A percentile compares a stretch with the other conserved stretches of the same genome.
Conservation (phyloP, 2,329 filamentous ascomycete species). For the Aspergillus sp. region DNA sequence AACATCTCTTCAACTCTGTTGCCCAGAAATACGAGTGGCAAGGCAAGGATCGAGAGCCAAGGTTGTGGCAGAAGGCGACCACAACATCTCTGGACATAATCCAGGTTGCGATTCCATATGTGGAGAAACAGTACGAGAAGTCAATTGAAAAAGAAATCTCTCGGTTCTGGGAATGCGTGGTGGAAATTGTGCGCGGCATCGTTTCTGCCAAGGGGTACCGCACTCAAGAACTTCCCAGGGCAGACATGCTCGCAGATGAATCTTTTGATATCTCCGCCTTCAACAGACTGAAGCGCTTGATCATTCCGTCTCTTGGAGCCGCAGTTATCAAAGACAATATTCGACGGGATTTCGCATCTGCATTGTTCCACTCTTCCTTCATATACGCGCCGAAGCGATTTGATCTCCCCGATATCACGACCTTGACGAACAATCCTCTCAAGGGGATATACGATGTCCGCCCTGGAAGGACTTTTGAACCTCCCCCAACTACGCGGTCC, state of each 20-base stretch:
- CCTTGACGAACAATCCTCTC: conserved; percentile 48
- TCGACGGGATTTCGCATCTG: conserved; percentile 63
- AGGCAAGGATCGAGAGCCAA: conserved; percentile 61
- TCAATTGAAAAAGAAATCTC: conserved; percentile 37
- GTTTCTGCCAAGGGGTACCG: conserved; percentile 56
- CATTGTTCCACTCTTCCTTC: conserved; percentile 74
- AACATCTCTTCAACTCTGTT: conserved; percentile 63
- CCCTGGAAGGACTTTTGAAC: conserved; percentile 64
- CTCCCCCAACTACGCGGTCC: conserved; percentile 57
- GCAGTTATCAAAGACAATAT: conserved; percentile 58
- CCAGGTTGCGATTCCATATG: conserved; percentile 56
- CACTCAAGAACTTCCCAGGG: conserved; percentile 34
- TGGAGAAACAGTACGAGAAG: conserved; percentile 40
- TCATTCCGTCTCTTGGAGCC: conserved; percentile 67
- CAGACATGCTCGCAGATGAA: conserved; percentile 60
- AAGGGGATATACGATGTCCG: conserved; percentile 58
- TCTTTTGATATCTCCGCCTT: conserved; percentile 75
- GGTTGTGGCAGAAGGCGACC: conserved; percentile 76
- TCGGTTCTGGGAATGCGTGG: conserved; percentile 64
- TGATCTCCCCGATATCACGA: conserved; percentile 45
- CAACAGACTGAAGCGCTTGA: conserved; percentile 55
- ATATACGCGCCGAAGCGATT: conserved; percentile 63
- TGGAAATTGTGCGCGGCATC: conserved; percentile 61
- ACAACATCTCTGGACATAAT: conserved; percentile 63
- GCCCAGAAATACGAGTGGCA: conserved; percentile 73